Base-by-base conservation (phyloP, 1,284 basidiomycete species). In the Ceratobasidium sp. region DNA sequence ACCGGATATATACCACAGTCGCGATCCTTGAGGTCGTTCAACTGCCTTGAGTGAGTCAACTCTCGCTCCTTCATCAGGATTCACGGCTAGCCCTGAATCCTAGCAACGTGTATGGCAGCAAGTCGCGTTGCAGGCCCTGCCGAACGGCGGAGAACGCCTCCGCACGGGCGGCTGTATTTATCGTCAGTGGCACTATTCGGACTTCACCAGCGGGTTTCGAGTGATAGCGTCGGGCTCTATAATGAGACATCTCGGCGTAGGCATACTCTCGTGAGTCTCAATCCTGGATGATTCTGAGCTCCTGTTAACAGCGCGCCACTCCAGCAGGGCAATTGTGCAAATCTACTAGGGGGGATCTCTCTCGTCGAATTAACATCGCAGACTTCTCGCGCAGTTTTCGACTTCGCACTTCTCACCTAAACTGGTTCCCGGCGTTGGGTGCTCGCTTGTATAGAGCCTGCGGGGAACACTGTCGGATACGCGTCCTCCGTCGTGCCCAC, bases 261-360 rank as follows among this genome's bases (percentile, higher is more conserved):
- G 97, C 15, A 88, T 98, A 81, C 88, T 99, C 69, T 95, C 94
- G 94, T 95, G 83, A 82, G 94, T 89, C 49, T 44, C 72, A 15
- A 39, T 18, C 51, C 40, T 58, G 56, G 53, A 55, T n/a, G n/a
- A 49, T 26, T 53, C 46, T 67, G 49, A 53, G 78, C 53, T 49
- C 63, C 33, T 60, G 77, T 63, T 79, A 55, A 75, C 77, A 69
- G 53, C 39, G 5, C 51, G 23, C 46, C 33, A 15, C 56, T 1
- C 13, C 13, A 66, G 66, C 83, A 95, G 95, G 73, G 98, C 97
- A 79, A 96, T 98, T 80, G 97, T 99, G 26, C 97, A 97, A 5
- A 98, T 98, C 79, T 99, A 98, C 85, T 97, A 98, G 86, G 95
- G 94, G 97, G 99, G 87, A 96, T 99, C 70, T 97, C 96, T 2